Evolutionary conservation across 768 basidiomycete genomes (phyloP).

Genomic region (Lactarius trivialis): DNA sequence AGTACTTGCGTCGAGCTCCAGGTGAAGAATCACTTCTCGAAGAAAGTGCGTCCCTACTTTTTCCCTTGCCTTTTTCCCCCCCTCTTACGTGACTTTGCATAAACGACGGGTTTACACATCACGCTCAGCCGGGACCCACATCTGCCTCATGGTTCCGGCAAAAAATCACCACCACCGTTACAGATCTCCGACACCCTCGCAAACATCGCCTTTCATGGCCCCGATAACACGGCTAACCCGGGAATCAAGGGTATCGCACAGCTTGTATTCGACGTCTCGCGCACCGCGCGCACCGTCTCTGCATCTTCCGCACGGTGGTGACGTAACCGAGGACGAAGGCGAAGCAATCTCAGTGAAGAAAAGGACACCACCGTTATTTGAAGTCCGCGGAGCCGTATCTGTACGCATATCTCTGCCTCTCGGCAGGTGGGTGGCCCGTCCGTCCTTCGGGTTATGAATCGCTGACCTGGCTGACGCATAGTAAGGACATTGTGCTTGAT

Average conservation of each 20-base stretch:
- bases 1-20: slow-evolving; percentile 71
- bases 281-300: slow-evolving; percentile 51
- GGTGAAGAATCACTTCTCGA: slow-evolving; percentile 75
- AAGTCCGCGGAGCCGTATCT: no score
- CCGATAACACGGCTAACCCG: no score
- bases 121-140: slow-evolving; percentile 59
- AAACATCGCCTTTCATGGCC: slow-evolving; percentile 66
- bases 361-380: slow-evolving; percentile 44
- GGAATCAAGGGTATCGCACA: slow-evolving; percentile 74
- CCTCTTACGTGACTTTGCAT: background rate
- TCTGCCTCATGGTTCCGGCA: no score
- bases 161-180: no score
- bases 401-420: no score
- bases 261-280: slow-evolving; percentile 76
- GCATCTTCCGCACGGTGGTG: no score
- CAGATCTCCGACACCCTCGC: slow-evolving; percentile 63
- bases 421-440: no score
- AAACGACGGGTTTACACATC: slow-evolving; percentile 78
- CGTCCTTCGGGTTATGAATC: no score
- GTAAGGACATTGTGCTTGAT: no score
- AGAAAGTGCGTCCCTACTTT: slow-evolving; percentile 48
- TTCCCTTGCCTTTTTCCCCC: background rate
- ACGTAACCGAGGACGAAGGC: no score
- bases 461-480: no score
- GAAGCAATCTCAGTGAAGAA: slow-evolving; percentile 25